phyloP scores from a whole-genome alignment of 2,329 filamentous ascomycete species.

The Fusarium penzigii region DNA sequence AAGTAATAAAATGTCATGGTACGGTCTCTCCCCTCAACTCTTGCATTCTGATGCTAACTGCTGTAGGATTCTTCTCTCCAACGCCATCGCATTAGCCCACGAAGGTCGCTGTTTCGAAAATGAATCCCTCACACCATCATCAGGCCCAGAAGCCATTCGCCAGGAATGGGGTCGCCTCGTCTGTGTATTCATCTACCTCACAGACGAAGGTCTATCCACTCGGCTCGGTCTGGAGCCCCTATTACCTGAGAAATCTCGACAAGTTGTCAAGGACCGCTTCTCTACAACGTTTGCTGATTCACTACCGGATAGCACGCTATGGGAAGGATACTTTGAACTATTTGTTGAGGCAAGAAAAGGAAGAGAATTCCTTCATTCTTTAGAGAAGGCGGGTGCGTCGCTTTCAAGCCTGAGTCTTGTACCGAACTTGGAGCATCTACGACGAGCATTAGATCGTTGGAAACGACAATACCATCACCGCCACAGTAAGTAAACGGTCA shows the following conservation, averaged over 20 bases:
- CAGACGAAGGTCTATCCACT: conserved; percentile 12
- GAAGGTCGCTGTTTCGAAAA: conserved; percentile 16
- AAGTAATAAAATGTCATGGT: conserved; percentile 22
- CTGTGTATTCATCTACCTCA: conserved; percentile 16
- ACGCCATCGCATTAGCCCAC: conserved; percentile 16
- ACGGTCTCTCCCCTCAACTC: not conserved
- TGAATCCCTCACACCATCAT: not conserved
- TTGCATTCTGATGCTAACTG: not conserved
- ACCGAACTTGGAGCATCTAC: conserved; percentile 7
- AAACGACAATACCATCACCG: conserved; percentile 8
- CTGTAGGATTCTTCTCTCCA: conserved; percentile 16
- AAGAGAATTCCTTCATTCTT: conserved; percentile 12
- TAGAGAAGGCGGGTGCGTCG: not conserved
- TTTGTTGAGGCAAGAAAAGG: conserved; percentile 11
- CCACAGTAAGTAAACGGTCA: not conserved
- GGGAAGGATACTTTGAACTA: conserved; percentile 17
- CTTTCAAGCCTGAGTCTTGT: conserved; percentile 3
- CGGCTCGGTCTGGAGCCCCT: conserved; percentile 14
- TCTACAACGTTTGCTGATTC: conserved; percentile 12
- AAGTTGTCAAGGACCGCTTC: conserved; percentile 13
- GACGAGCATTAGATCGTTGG: conserved; percentile 8
- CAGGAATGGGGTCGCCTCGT: conserved; percentile 16
- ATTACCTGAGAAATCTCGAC: conserved; percentile 13
- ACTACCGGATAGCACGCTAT: conserved; percentile 7
- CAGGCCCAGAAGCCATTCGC: not conserved